Evolutionary conservation across 2,329 filamentous ascomycete species (phyloP).

Genomic region (Amylocarpus encephaloides): DNA sequence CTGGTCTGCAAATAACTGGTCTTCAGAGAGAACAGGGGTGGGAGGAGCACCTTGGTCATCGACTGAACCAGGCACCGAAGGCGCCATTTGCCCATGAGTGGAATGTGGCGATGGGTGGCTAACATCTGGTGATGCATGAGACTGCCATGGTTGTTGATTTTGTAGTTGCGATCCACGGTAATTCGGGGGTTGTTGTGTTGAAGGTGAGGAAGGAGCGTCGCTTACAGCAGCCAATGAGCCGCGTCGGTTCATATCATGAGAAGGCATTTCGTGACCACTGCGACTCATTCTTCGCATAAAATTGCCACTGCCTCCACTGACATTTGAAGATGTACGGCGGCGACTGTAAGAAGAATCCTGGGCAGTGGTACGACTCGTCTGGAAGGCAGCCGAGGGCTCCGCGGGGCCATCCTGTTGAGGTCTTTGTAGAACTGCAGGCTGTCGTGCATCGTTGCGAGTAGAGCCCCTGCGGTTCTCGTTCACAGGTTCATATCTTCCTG

Average conservation of each 20-base stretch:
- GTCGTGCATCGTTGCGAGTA: slow-evolving; percentile 62
- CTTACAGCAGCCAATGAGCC: slow-evolving; percentile 44
- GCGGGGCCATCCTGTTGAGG: slow-evolving; percentile 60
- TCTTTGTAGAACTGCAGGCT: slow-evolving; percentile 75
- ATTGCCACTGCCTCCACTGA: slow-evolving; percentile 77
- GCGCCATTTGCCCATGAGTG: slow-evolving; percentile 28
- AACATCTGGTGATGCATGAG: slow-evolving; percentile 32
- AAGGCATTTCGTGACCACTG: slow-evolving; percentile 28
- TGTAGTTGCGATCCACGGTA: slow-evolving; percentile 25
- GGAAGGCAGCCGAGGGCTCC: slow-evolving; percentile 82
- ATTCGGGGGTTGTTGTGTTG: slow-evolving; percentile 23
- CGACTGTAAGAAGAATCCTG: slow-evolving; percentile 66
- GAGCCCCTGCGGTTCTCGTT: slow-evolving; percentile 66
- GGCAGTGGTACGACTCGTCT: slow-evolving; percentile 62
- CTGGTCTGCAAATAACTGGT: slow-evolving; percentile 53
- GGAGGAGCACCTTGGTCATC: slow-evolving; percentile 23
- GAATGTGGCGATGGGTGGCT: slow-evolving; percentile 32
- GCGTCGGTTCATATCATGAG: slow-evolving; percentile 38
- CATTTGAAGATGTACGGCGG: slow-evolving; percentile 81
- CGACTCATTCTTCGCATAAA: slow-evolving; percentile 42
- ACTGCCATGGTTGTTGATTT: slow-evolving; percentile 35
- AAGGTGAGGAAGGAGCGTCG: slow-evolving; percentile 42
- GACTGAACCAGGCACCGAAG: slow-evolving; percentile 32
- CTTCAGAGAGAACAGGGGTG: slow-evolving; percentile 35
- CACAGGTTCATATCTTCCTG: slow-evolving; percentile 86